Conservation (phyloP, 2,329 filamentous ascomycete genomes). For the Fusarium hainanense region DNA sequence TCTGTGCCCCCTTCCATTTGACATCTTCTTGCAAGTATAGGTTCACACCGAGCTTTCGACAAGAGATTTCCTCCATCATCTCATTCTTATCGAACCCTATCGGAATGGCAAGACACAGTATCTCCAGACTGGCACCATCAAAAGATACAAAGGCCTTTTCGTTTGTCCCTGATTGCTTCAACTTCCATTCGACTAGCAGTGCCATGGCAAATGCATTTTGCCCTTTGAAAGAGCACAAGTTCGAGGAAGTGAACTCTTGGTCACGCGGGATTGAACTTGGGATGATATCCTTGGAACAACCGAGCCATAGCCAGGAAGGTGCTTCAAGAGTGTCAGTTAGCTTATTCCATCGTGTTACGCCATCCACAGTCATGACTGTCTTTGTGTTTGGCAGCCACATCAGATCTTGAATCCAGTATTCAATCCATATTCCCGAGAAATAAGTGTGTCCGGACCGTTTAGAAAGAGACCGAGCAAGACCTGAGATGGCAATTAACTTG, state of each 20-base stretch:
- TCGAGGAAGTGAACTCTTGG: rapidly evolving
- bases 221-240: background rate
- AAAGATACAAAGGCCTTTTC: rapidly evolving
- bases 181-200: rapidly evolving
- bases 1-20: too few species aligned
- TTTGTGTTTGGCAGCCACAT: too few species aligned
- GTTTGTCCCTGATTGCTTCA: background rate
- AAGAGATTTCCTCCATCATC: background rate
- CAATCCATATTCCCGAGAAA: background rate
- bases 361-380: too few species aligned
- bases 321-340: rapidly evolving
- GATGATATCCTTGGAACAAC: background rate
- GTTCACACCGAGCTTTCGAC: too few species aligned
- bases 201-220: background rate
- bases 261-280: background rate
- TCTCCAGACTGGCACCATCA: background rate
- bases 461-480: background rate
- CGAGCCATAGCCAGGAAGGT: background rate
- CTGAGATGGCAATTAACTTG: background rate
- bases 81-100: background rate
- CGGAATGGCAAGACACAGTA: background rate
- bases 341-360: background rate
- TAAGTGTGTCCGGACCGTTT: rapidly evolving
- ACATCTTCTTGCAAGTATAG: too few species aligned
- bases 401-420: background rate